These are phyloP conservation scores for Pochonia chlamydosporia DNA, from an alignment of 2,329 filamentous ascomycete species.

Conservation along the genomic window DNA sequence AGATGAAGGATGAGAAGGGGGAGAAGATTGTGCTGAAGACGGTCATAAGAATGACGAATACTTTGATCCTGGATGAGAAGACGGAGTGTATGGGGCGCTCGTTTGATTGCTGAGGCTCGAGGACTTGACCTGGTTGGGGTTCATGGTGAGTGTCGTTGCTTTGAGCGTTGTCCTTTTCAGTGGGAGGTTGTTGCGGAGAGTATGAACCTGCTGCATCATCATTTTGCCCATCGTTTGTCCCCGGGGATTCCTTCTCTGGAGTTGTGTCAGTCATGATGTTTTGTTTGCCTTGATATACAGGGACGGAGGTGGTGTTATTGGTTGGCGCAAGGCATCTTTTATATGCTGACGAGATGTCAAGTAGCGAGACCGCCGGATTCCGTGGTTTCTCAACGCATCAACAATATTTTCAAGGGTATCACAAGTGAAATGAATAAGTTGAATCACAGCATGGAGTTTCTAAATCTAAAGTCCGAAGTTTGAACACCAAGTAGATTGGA, in stretches of 20 bases:
- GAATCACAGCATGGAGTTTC: background rate
- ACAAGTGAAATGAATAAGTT: too few relatives aligned
- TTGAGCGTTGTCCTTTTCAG: background rate
- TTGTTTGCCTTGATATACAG: background rate
- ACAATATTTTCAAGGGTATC: too few relatives aligned
- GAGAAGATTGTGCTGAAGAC: conserved; percentile 23
- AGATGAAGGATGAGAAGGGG: conserved; percentile 30
- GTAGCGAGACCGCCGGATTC: too few relatives aligned
- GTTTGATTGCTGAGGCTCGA: background rate
- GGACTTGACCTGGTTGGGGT: background rate
- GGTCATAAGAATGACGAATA: conserved; percentile 21
- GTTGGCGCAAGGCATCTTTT: too few relatives aligned
- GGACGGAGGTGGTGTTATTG: too few relatives aligned
- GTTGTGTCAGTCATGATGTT: background rate
- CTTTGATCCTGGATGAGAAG: conserved; percentile 18
- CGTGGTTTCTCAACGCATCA: too few relatives aligned
- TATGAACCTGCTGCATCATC: background rate
- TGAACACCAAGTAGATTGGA: background rate
- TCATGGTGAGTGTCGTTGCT: background rate
- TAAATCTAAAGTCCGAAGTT: background rate
- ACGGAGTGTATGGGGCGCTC: conserved; percentile 14
- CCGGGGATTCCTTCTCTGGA: background rate
- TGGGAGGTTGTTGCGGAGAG: background rate
- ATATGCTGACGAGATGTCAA: too few relatives aligned
- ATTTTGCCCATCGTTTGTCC: background rate